Conservation (phyloP, 306 rosid genomes). For the Citrullus mucosospermus region DNA sequence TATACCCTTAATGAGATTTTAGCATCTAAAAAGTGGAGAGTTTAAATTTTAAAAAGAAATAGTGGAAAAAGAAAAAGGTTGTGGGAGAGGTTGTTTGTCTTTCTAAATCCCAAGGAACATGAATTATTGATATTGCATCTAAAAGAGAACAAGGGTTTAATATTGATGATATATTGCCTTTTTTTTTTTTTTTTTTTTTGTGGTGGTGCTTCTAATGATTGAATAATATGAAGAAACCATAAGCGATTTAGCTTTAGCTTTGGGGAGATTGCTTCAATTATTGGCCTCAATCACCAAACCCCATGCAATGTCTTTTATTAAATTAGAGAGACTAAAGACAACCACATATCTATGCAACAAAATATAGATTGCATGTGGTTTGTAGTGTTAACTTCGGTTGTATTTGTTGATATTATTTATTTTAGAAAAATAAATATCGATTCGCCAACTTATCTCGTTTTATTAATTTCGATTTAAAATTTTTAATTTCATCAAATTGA, state of each 20-base stretch:
- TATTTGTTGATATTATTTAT: not conserved
- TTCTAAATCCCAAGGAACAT: not conserved
- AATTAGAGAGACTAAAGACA: not conserved
- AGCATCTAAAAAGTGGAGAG: too few species aligned
- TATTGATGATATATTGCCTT: not conserved
- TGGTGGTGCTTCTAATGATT: not conserved
- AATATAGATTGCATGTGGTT: not conserved
- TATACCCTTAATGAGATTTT: too few species aligned
- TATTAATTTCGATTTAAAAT: too few species aligned
- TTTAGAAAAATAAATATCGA: too few species aligned
- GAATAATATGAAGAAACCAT: not conserved
- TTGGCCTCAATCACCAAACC: not conserved
- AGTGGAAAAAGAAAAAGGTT: not conserved
- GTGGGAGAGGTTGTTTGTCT: not conserved
- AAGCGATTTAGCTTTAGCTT: not conserved
- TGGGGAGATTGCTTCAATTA: constrained; percentile 6
- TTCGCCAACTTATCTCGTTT: too few species aligned
- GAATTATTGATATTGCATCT: not conserved
- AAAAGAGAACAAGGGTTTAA: not conserved
- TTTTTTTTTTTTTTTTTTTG: not conserved
- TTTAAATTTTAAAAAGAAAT: too few species aligned
- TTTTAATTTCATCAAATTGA: too few species aligned
- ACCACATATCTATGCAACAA: not conserved
- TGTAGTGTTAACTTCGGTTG: not conserved
- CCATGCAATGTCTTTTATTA: not conserved